These are phyloP conservation scores for Ophiocordyceps unilateralis DNA, from an alignment of 2,329 filamentous ascomycete species.

Conservation along the genomic window DNA sequence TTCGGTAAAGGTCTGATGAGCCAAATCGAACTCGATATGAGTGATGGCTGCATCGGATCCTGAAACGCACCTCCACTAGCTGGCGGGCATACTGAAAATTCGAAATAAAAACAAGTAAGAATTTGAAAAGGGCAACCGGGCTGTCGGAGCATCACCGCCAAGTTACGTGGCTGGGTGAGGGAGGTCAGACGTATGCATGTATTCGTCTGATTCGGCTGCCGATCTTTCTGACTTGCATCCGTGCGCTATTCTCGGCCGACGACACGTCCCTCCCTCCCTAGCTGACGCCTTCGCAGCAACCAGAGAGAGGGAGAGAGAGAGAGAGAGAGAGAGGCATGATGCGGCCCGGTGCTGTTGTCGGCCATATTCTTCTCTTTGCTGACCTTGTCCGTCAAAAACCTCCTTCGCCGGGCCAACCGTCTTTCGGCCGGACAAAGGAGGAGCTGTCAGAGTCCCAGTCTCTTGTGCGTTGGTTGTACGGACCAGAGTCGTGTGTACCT, in stretches of 20 bases:
- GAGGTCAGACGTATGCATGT: conserved; percentile 1
- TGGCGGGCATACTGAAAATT: no score
- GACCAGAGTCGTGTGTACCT: neutral
- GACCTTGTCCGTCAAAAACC: no score
- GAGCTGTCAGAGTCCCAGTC: neutral
- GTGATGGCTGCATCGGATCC: neutral
- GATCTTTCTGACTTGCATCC: conserved; percentile 7
- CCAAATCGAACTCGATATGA: neutral
- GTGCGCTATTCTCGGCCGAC: conserved; percentile 1
- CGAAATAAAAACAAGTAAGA: no score
- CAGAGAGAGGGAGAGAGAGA: no score
- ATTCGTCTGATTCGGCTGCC: conserved; percentile 5
- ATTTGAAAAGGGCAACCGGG: neutral
- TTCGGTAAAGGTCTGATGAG: neutral
- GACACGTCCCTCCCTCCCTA: no score
- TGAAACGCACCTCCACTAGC: neutral
- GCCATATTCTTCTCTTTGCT: no score
- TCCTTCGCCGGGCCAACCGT: no score
- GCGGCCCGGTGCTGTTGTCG: neutral
- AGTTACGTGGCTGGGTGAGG: neutral
- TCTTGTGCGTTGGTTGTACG: conserved; percentile 1
- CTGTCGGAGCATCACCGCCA: neutral
- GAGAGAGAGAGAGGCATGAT: no score
- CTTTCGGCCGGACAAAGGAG: no score
- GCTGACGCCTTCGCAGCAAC: no score